Percentiles rank a stretch among this genome's conserved stretches.
Conservation (phyloP, 371 early-diverging fungal genomes). For the Haplosporangium sp. region DNA sequence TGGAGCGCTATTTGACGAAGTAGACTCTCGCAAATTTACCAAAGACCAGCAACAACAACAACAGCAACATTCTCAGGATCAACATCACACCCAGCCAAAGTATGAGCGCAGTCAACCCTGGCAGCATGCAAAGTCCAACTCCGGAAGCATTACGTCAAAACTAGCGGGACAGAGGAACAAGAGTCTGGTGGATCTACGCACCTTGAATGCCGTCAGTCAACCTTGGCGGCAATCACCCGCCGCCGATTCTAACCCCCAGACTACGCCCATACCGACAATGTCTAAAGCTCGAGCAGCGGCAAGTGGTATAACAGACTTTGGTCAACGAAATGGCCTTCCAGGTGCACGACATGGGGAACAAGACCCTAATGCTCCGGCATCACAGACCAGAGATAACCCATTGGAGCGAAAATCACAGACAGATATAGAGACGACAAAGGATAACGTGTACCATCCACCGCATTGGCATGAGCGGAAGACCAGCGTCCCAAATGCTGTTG, state of each 20-base stretch:
- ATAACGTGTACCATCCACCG: slow-evolving; percentile 51
- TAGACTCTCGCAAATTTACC: not conserved
- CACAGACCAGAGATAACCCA: not conserved
- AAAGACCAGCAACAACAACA: slow-evolving; percentile 11
- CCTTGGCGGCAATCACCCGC: slow-evolving; percentile 30
- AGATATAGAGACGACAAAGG: slow-evolving; percentile 6
- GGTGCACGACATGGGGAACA: slow-evolving; percentile 9
- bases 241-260: not conserved
- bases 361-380: not conserved
- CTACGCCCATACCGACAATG: slow-evolving; percentile 7
- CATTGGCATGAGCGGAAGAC: slow-evolving; percentile 51
- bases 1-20: slow-evolving; percentile 34
- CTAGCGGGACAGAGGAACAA: slow-evolving; percentile 51
- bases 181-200: slow-evolving; percentile 45
- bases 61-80: slow-evolving; percentile 5
- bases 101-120: slow-evolving; percentile 42
- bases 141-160: slow-evolving; percentile 4
- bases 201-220: slow-evolving; percentile 20
- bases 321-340: slow-evolving; percentile 7
- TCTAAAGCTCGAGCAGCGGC: slow-evolving; percentile 15
- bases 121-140: slow-evolving; percentile 8
- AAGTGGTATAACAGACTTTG: slow-evolving; percentile 2
- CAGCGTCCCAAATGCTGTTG: slow-evolving; percentile 2
- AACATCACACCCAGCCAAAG: not conserved
- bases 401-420: slow-evolving; percentile 1